A percentile compares a stretch with the other conserved stretches of the same genome.
These are phyloP conservation scores for Staphylotrichum tortipilum DNA, from an alignment of 495 filamentous ascomycete genomes.

Conservation along the genomic window DNA sequence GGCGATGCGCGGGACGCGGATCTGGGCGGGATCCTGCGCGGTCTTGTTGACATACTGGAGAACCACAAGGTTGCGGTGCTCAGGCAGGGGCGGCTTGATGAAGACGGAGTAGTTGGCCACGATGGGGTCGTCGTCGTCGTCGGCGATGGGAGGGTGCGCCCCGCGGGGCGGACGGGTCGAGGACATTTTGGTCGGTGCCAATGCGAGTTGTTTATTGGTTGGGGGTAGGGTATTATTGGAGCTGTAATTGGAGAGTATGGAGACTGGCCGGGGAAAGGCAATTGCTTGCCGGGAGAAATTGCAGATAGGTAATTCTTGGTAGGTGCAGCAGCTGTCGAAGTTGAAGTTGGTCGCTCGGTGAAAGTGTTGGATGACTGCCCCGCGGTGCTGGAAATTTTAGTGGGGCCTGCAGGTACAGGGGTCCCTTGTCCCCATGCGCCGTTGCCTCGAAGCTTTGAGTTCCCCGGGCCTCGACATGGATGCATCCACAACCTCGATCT, in stretches of 20 bases:
- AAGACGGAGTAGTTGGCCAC: constrained; percentile 41
- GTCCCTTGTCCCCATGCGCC: too few relatives aligned
- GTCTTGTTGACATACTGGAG: constrained; percentile 37
- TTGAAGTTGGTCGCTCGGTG: too few relatives aligned
- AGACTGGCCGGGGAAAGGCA: not conserved
- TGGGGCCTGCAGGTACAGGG: too few relatives aligned
- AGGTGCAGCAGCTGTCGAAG: too few relatives aligned
- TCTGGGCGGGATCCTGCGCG: constrained; percentile 20
- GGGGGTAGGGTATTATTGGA: too few relatives aligned
- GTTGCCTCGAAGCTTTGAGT: too few relatives aligned
- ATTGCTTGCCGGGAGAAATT: not conserved
- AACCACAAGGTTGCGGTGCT: constrained; percentile 35
- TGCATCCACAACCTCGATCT: too few relatives aligned
- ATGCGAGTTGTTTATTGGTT: too few relatives aligned
- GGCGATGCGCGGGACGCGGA: constrained; percentile 21
- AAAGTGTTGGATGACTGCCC: not conserved
- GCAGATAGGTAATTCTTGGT: too few relatives aligned
- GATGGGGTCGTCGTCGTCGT: constrained; percentile 37
- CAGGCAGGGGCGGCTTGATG: constrained; percentile 36
- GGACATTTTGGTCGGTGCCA: not conserved
- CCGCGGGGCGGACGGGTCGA: not conserved
- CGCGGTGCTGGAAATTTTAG: constrained; percentile 16
- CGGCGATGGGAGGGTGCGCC: not conserved
- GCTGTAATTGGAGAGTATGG: not conserved
- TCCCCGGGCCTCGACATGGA: too few relatives aligned